phyloP scores from a whole-genome alignment of 805 yeast species.

The Ogataea pini region DNA sequence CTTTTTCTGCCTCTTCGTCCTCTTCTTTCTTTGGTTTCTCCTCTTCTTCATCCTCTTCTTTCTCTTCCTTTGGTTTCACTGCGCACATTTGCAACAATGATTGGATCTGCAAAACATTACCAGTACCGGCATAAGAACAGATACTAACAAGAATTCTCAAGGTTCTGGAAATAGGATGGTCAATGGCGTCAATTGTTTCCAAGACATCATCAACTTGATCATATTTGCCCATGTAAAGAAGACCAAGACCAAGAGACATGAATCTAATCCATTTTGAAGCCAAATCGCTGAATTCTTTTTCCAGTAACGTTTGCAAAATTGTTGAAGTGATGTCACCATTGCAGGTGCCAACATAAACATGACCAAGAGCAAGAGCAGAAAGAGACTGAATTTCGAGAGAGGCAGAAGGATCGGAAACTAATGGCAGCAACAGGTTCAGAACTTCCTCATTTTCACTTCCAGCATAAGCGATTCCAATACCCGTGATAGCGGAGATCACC shows the following conservation, averaged over 20 bases:
- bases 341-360: constrained; percentile 92
- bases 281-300: constrained; percentile 75
- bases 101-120: constrained; percentile 94
- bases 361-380: constrained; percentile 91
- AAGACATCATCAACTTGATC: constrained; percentile 93
- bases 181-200: constrained; percentile 92
- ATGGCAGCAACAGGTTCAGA: constrained; percentile 71
- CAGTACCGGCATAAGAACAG: constrained; percentile 97
- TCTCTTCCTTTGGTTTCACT: constrained; percentile 59
- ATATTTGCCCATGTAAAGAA: constrained; percentile 89
- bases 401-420: constrained; percentile 73
- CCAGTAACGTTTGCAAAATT: constrained; percentile 85
- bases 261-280: constrained; percentile 86
- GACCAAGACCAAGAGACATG: constrained; percentile 88
- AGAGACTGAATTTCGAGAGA: constrained; percentile 79
- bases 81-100: constrained; percentile 86
- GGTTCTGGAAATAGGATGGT: constrained; percentile 88
- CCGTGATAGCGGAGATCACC: constrained; percentile 81
- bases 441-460: constrained; percentile 90
- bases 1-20: constrained; percentile 34
- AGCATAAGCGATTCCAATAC: constrained; percentile 92
- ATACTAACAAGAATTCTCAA: constrained; percentile 87
- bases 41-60: constrained; percentile 60
- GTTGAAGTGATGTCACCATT: constrained; percentile 94
- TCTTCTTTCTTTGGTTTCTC: constrained; percentile 10